Evolutionary conservation across 1,284 basidiomycete genomes (phyloP).

Genomic region (Ceratobasidium sp.): DNA sequence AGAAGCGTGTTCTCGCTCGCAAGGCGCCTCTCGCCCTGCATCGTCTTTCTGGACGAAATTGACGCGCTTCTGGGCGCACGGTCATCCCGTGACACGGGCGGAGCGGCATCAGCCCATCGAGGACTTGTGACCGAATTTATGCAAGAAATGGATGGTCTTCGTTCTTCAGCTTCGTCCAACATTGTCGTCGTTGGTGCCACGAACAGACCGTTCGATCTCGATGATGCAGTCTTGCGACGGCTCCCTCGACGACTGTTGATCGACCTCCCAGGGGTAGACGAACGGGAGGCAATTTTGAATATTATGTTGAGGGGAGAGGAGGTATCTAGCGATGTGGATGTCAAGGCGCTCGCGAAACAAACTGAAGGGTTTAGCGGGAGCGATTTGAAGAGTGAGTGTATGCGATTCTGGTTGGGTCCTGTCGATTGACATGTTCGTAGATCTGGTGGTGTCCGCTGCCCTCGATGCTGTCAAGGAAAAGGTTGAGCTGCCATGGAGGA

Average conservation of each 20-base stretch:
- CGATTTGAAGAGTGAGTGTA: conserved; percentile 84
- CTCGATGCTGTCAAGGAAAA: conserved; percentile 87
- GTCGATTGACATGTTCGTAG: conserved; percentile 52
- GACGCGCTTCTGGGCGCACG: conserved; percentile 93
- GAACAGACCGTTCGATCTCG: conserved; percentile 83
- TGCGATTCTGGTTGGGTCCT: conserved; percentile 35
- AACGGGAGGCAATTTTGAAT: conserved; percentile 83
- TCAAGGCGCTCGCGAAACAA: conserved; percentile 67
- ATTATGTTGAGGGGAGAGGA: conserved; percentile 81
- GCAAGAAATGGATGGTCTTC: conserved; percentile 98
- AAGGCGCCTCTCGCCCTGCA: conserved; percentile 85
- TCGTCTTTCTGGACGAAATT: conserved; percentile 96
- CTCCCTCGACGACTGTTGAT: conserved; percentile 83
- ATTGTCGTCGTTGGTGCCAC: conserved; percentile 96
- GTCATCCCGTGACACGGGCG: conserved; percentile 79
- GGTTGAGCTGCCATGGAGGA: conserved; percentile 75
- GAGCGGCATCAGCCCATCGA: conserved; percentile 77
- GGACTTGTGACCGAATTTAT: conserved; percentile 93
- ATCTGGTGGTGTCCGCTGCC: conserved; percentile 88
- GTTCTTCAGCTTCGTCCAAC: conserved; percentile 76
- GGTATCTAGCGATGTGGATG: conserved; percentile 71
- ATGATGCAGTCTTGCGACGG: conserved; percentile 84
- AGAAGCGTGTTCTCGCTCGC: conserved; percentile 90
- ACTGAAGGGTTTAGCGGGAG: conserved; percentile 90
- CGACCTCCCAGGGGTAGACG: conserved; percentile 82